These are phyloP conservation scores for Trichoderma sp. DNA, from an alignment of 2,329 filamentous ascomycete genomes.

Conservation along the genomic window DNA sequence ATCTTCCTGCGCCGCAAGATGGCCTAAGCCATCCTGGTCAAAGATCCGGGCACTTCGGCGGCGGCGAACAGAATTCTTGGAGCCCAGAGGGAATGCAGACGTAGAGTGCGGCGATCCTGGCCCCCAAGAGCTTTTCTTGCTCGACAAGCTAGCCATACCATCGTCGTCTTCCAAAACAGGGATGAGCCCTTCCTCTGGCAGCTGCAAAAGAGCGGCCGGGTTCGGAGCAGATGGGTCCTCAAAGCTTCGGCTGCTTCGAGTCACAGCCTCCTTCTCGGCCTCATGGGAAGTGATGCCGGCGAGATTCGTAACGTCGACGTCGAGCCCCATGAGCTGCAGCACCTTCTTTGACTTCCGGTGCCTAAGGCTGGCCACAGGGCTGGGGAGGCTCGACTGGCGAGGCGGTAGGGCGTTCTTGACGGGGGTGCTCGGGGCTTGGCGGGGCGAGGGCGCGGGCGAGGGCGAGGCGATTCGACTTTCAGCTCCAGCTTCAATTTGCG, in stretches of 20 bases:
- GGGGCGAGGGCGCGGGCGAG: constrained; percentile 18
- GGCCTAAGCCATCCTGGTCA: neutral
- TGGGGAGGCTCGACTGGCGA: neutral
- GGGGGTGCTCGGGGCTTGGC: neutral
- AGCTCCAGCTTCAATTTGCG: neutral
- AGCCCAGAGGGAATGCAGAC: constrained; percentile 16
- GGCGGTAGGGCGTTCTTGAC: neutral
- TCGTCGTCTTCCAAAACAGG: constrained; percentile 24
- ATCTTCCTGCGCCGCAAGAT: constrained; percentile 12
- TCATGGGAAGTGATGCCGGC: neutral
- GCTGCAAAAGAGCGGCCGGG: constrained; percentile 11
- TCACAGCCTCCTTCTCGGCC: neutral
- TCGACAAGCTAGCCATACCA: constrained; percentile 22
- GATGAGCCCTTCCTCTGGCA: constrained; percentile 1
- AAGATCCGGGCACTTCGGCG: constrained; percentile 12
- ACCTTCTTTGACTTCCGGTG: constrained; percentile 39
- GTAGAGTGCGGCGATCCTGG: constrained; percentile 22
- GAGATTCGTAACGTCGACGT: constrained; percentile 31
- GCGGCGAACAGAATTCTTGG: constrained; percentile 15
- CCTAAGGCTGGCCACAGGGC: constrained; percentile 12
- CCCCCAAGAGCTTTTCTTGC: constrained; percentile 25
- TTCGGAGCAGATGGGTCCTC: neutral
- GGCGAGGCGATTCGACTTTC: constrained; percentile 6
- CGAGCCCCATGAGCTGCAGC: constrained; percentile 41
- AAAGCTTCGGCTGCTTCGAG: constrained; percentile 4